Conservation (phyloP, 768 basidiomycete species). For the Clitopilus passeckerianus region DNA sequence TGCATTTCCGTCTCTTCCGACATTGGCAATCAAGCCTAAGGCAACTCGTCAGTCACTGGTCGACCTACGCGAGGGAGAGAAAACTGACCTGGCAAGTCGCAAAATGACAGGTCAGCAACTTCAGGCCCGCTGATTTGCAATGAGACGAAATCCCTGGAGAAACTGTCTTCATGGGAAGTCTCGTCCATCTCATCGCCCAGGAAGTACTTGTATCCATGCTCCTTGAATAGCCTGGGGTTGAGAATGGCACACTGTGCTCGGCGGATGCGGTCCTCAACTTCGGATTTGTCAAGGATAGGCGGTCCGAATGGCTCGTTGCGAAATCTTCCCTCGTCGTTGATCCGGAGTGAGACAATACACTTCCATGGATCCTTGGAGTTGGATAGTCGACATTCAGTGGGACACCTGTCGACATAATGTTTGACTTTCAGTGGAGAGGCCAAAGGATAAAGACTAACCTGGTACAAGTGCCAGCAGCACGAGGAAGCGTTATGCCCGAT, state of each 20-base stretch:
- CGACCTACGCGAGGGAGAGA: background rate
- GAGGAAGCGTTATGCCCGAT: conserved; percentile 65
- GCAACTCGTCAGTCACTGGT: background rate
- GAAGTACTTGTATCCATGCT: background rate
- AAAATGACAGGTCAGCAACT: conserved; percentile 61
- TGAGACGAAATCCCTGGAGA: conserved; percentile 54
- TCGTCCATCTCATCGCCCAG: conserved; percentile 35
- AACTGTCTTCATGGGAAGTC: conserved; percentile 20
- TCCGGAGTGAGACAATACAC: conserved; percentile 45
- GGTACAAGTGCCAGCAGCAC: conserved; percentile 71
- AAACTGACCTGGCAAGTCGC: conserved; percentile 51
- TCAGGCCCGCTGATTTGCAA: conserved; percentile 55
- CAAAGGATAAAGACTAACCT: conserved; percentile 31
- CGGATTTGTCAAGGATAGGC: conserved; percentile 40
- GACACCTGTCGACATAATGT: conserved; percentile 33
- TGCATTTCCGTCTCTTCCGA: conserved; percentile 40
- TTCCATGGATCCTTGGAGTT: conserved; percentile 37
- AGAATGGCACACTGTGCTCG: conserved; percentile 64
- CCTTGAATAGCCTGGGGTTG: conserved; percentile 36
- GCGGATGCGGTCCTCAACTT: conserved; percentile 64
- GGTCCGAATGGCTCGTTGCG: conserved; percentile 39
- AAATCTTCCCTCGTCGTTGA: conserved; percentile 33
- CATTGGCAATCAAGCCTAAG: conserved; percentile 55
- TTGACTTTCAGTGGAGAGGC: background rate
- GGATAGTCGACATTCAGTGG: conserved; percentile 52